Conservation (phyloP, 164 flowering plant species). For the Protea cynaroides region DNA sequence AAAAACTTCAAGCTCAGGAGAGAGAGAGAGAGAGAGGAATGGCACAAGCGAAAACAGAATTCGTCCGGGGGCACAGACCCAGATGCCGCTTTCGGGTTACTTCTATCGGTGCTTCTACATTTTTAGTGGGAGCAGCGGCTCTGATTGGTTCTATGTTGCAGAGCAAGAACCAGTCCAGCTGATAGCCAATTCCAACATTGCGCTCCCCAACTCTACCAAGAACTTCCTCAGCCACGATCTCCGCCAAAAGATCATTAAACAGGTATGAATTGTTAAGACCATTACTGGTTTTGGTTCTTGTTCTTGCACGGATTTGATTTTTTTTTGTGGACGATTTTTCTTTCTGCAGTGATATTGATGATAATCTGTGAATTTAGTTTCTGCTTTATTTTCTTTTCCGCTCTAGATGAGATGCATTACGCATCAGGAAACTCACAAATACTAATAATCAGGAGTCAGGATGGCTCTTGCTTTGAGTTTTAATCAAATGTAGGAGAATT, state of each 20-base stretch:
- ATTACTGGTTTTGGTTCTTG: too few relatives aligned
- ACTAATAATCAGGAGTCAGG: background rate
- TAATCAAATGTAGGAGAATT: too few relatives aligned
- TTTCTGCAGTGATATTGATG: too few relatives aligned
- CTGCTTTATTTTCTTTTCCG: background rate
- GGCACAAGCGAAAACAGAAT: constrained; percentile 37
- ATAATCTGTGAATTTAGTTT: background rate
- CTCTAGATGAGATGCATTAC: too few relatives aligned
- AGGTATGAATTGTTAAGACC: too few relatives aligned
- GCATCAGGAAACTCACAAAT: background rate
- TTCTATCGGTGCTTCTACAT: constrained; percentile 59
- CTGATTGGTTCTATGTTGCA: constrained; percentile 69
- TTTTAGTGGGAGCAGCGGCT: constrained; percentile 30
- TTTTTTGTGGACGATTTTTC: background rate
- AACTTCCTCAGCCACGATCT: constrained; percentile 59
- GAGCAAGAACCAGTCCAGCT: constrained; percentile 49
- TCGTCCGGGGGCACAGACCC: constrained; percentile 69
- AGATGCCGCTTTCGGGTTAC: constrained; percentile 53
- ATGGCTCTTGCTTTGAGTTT: background rate
- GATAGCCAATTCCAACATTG: constrained; percentile 23
- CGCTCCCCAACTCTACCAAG: constrained; percentile 31
- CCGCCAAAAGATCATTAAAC: constrained; percentile 69
- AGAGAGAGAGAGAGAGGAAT: constrained; percentile 7
- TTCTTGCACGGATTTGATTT: background rate
- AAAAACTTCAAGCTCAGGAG: constrained; percentile 11